These are phyloP conservation scores for Daldinia childiae DNA, from an alignment of 495 filamentous ascomycete species.

Conservation along the genomic window DNA sequence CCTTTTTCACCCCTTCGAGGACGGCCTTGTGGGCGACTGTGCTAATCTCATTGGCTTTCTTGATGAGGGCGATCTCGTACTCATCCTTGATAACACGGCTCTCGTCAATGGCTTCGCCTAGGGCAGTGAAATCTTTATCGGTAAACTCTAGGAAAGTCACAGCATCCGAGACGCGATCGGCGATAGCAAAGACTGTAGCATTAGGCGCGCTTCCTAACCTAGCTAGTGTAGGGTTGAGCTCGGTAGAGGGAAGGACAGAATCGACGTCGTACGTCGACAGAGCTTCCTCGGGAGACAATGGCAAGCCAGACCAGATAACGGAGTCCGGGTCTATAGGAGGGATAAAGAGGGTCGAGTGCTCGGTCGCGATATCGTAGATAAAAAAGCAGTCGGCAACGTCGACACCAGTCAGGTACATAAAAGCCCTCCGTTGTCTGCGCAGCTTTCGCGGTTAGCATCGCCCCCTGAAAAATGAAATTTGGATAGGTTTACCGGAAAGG, in stretches of 20 bases:
- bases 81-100: conserved; percentile 82
- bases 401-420: conserved; percentile 96
- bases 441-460: conserved; percentile 30
- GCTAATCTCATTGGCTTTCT: conserved; percentile 83
- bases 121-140: conserved; percentile 64
- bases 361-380: conserved; percentile 77
- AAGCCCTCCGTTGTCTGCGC: conserved; percentile 82
- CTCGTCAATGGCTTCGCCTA: conserved; percentile 82
- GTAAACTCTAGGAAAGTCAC: conserved; percentile 72
- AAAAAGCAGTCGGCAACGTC: conserved; percentile 81
- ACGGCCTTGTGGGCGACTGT: conserved; percentile 77
- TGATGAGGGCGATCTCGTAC: conserved; percentile 84
- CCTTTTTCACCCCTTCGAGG: conserved; percentile 69
- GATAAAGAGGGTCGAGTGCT: conserved; percentile 87
- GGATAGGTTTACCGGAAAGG: conserved; percentile 71
- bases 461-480: neutral
- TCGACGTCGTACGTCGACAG: conserved; percentile 84
- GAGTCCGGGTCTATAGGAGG: conserved; percentile 86
- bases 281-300: conserved; percentile 78
- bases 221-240: conserved; percentile 72
- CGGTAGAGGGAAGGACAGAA: conserved; percentile 70
- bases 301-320: conserved; percentile 97
- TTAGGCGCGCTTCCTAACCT: conserved; percentile 56
- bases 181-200: conserved; percentile 72
- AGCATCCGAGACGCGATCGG: conserved; percentile 71